These are phyloP conservation scores for Plectosphaerella cucumerina DNA, from an alignment of 2,329 filamentous ascomycete species.

Conservation along the genomic window DNA sequence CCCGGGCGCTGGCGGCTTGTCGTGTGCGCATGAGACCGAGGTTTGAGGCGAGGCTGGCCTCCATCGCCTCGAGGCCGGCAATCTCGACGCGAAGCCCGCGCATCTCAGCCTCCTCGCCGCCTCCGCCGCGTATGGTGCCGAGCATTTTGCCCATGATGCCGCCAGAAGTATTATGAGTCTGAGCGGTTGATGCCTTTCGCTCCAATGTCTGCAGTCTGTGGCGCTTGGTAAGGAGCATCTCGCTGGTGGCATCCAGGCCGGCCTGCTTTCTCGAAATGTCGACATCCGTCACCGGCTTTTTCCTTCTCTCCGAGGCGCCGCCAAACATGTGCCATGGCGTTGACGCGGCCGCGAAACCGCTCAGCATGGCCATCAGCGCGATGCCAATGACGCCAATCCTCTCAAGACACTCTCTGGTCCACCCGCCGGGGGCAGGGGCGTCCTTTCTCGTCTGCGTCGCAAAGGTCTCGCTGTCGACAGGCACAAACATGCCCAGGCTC, in stretches of 20 bases:
- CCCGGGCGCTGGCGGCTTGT: slow-evolving; percentile 59
- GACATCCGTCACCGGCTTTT: slow-evolving; percentile 63
- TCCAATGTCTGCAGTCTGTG: slow-evolving; percentile 68
- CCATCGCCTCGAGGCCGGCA: slow-evolving; percentile 75
- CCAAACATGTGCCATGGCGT: slow-evolving; percentile 82
- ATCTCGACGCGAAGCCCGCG: slow-evolving; percentile 69
- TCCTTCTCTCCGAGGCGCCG: slow-evolving; percentile 45
- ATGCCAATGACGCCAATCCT: slow-evolving; percentile 82
- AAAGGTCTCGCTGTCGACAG: slow-evolving; percentile 25
- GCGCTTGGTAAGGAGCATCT: slow-evolving; percentile 73
- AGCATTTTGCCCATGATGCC: slow-evolving; percentile 73
- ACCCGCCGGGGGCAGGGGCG: slow-evolving; percentile 17
- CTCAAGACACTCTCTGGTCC: slow-evolving; percentile 55
- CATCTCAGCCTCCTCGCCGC: slow-evolving; percentile 55
- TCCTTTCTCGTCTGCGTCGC: slow-evolving; percentile 13
- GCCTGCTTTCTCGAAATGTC: slow-evolving; percentile 75
- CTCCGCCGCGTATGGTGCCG: slow-evolving; percentile 61
- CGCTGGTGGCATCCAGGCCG: slow-evolving; percentile 71
- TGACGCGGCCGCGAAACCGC: slow-evolving; percentile 84
- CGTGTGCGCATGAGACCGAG: slow-evolving; percentile 60
- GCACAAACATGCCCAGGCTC: slow-evolving; percentile 64
- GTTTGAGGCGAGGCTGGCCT: slow-evolving; percentile 62
- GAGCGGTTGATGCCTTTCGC: slow-evolving; percentile 46
- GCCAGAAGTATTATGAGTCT: slow-evolving; percentile 29
- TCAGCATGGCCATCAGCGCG: slow-evolving; percentile 80